Conservation (phyloP, 1,284 basidiomycete genomes). For the Cutaneotrichosporon sp. region DNA sequence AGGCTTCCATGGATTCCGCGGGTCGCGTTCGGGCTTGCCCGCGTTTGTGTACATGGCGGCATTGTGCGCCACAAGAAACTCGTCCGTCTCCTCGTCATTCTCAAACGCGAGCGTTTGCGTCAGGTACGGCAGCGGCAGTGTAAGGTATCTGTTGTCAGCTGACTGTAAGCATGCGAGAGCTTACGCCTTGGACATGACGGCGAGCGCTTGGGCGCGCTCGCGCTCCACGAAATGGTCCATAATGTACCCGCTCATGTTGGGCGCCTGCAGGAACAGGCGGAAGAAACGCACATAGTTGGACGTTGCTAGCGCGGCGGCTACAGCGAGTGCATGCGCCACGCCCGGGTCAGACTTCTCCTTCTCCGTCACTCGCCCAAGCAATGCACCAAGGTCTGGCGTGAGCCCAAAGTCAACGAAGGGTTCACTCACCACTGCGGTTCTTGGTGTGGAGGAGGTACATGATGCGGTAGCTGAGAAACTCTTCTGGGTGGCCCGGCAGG, state of each 20-base stretch:
- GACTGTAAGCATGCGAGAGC: conserved; percentile 44
- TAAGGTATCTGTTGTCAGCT: conserved; percentile 61
- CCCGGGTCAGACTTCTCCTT: conserved; percentile 73
- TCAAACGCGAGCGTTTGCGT: conserved; percentile 80
- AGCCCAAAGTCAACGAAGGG: not conserved
- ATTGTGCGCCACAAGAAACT: conserved; percentile 67
- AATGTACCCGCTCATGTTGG: conserved; percentile 97
- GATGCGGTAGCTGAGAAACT: conserved; percentile 97
- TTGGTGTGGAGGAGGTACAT: conserved; percentile 91
- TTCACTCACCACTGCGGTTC: conserved; percentile 76
- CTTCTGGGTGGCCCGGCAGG: conserved; percentile 81
- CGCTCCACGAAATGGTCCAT: conserved; percentile 98
- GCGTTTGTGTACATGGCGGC: conserved; percentile 60
- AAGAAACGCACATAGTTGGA: conserved; percentile 94
- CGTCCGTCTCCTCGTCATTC: conserved; percentile 57
- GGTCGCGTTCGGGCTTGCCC: conserved; percentile 8
- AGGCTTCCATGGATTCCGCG: conserved; percentile 25
- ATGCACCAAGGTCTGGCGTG: conserved; percentile 78
- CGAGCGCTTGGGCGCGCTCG: conserved; percentile 79
- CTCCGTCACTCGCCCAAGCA: conserved; percentile 90
- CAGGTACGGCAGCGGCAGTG: conserved; percentile 71
- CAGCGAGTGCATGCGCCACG: conserved; percentile 81
- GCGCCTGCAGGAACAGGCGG: conserved; percentile 73
- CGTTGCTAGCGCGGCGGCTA: conserved; percentile 80
- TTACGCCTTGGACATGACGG: conserved; percentile 87